A percentile compares a stretch with the other conserved stretches of the same genome.
phyloP scores from a whole-genome alignment of 305 asterid genomes.

The Fraxinus sp. region DNA sequence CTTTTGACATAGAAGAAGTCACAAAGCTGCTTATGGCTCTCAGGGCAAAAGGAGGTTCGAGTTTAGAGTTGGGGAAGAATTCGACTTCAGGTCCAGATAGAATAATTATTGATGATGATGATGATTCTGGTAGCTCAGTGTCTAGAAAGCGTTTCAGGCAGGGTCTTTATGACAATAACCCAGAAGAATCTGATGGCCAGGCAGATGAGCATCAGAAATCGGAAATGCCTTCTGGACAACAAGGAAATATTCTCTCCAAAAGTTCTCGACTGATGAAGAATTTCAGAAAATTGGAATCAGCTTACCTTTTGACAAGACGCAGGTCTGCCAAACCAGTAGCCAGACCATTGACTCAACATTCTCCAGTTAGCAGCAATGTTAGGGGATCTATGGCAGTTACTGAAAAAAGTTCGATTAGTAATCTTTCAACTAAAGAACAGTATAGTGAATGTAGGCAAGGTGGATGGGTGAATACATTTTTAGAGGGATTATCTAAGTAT shows the following conservation, averaged over 20 bases:
- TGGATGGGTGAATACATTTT: slow-evolving; percentile 76
- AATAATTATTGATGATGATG: slow-evolving; percentile 37
- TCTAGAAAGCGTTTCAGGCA: slow-evolving; percentile 76
- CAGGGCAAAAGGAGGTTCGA: slow-evolving; percentile 43
- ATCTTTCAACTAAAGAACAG: slow-evolving; percentile 56
- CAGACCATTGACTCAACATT: slow-evolving; percentile 44
- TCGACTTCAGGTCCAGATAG: slow-evolving; percentile 32
- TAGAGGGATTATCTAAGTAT: slow-evolving; percentile 83
- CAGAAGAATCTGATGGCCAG: slow-evolving; percentile 37
- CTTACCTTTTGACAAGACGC: slow-evolving; percentile 68
- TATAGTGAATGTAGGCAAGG: slow-evolving; percentile 44
- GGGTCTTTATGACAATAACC: slow-evolving; percentile 30
- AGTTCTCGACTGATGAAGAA: slow-evolving; percentile 76
- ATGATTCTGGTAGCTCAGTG: slow-evolving; percentile 57
- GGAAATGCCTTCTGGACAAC: slow-evolving; percentile 37
- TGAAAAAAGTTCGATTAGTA: slow-evolving; percentile 73
- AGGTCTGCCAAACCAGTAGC: slow-evolving; percentile 44
- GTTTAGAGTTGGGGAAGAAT: slow-evolving; percentile 37
- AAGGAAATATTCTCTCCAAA: slow-evolving; percentile 48
- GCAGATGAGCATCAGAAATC: slow-evolving; percentile 35
- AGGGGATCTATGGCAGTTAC: slow-evolving; percentile 51
- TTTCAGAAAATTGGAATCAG: slow-evolving; percentile 75
- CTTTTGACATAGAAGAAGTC: slow-evolving; percentile 83
- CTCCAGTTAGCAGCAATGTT: slow-evolving; percentile 49
- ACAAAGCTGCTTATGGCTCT: slow-evolving; percentile 55